A percentile compares a stretch with the other conserved stretches of the same genome.
phyloP scores from a whole-genome alignment of 75 land plant genomes.

The Adiantum capillusveneris region DNA sequence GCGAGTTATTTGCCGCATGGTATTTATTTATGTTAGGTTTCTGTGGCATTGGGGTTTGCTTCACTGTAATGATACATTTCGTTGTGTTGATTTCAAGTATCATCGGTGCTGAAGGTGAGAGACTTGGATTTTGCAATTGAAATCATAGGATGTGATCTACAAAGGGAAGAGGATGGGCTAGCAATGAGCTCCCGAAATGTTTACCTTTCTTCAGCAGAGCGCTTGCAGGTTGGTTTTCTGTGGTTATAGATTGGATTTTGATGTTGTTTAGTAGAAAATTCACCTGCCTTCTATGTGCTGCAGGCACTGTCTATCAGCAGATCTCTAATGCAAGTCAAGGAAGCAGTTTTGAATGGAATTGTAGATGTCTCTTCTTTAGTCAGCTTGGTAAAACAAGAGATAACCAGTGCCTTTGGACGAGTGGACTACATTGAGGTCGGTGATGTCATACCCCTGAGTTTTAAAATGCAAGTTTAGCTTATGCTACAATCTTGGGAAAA shows the following conservation, averaged over 20 bases:
- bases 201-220: slow-evolving; percentile 58
- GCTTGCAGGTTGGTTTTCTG: slow-evolving; percentile 72
- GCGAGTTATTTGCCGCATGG: slow-evolving; percentile 81
- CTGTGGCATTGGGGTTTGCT: too few species aligned
- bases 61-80: too few species aligned
- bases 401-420: slow-evolving; percentile 62
- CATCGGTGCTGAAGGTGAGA: slow-evolving; percentile 45
- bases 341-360: slow-evolving; percentile 47
- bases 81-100: too few species aligned
- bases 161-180: slow-evolving; percentile 88
- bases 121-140: slow-evolving; percentile 81
- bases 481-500: too few species aligned
- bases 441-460: too few species aligned
- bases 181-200: slow-evolving; percentile 98
- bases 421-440: slow-evolving; percentile 84
- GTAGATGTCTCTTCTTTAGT: slow-evolving; percentile 35
- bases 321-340: slow-evolving; percentile 56
- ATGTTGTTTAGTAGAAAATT: too few species aligned
- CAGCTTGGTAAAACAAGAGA: slow-evolving; percentile 24
- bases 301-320: slow-evolving; percentile 78
- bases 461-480: too few species aligned
- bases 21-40: slow-evolving; percentile 14
- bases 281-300: background rate
- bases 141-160: slow-evolving; percentile 62
- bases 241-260: too few species aligned